These are phyloP conservation scores for Solanum commersonii DNA, from an alignment of 257 asterid genomes.

Conservation along the genomic window DNA sequence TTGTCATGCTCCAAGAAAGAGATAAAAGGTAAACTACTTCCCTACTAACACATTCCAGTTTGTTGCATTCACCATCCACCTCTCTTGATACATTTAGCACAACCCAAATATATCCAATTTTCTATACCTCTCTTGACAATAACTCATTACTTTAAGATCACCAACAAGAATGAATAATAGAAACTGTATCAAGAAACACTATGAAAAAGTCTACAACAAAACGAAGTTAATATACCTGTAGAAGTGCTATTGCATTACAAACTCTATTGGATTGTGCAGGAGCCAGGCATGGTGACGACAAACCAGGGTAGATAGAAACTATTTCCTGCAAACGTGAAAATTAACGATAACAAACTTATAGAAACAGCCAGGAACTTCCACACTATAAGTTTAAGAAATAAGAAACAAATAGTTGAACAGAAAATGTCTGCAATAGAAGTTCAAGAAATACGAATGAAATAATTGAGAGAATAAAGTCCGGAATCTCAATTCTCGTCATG, in stretches of 20 bases:
- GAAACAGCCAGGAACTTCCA: background rate
- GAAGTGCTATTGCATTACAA: background rate
- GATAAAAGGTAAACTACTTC: background rate
- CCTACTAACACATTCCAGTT: background rate
- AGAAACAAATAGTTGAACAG: background rate
- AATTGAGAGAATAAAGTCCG: background rate
- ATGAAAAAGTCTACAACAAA: background rate
- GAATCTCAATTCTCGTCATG: background rate
- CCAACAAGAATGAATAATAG: background rate
- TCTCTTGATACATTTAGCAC: background rate
- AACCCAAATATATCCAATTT: background rate
- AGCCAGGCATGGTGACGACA: background rate
- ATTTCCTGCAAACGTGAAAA: constrained; percentile 20
- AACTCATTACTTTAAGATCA: background rate
- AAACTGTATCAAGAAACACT: background rate
- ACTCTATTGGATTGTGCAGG: background rate
- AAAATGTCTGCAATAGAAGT: background rate
- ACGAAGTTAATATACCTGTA: background rate
- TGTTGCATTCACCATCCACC: background rate
- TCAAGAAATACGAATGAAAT: background rate
- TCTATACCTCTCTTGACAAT: background rate
- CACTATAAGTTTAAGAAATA: background rate
- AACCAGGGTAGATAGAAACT: background rate
- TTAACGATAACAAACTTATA: background rate
- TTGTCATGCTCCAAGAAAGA: background rate